Conservation (phyloP, 192 early-diverging fungal genomes). For the Lobosporangium transversale region DNA sequence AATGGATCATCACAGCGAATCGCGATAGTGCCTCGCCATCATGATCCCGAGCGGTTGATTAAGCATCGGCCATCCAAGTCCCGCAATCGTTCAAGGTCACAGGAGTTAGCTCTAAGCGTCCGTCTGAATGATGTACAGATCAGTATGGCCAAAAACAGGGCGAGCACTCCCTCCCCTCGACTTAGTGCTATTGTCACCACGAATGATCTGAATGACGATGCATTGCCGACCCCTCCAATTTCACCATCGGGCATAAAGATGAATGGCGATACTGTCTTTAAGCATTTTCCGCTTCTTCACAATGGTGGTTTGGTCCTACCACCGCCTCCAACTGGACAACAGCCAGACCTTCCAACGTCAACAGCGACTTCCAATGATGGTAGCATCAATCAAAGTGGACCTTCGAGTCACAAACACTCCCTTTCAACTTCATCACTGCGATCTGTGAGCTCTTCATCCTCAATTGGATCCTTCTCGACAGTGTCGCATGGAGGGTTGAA, state of each 20-base stretch:
- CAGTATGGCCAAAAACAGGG: no score
- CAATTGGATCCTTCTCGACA: constrained; percentile 1
- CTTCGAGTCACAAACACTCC: constrained; percentile 27
- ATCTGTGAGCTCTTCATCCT: constrained; percentile 20
- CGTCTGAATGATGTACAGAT: not conserved
- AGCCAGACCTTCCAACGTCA: constrained; percentile 14
- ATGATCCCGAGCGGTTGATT: constrained; percentile 36
- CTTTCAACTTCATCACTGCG: constrained; percentile 25
- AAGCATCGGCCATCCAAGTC: constrained; percentile 8
- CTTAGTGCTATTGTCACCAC: not conserved
- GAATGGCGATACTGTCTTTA: not conserved
- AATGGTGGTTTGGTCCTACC: constrained; percentile 10
- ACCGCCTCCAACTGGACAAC: constrained; percentile 16
- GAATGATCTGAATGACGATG: not conserved
- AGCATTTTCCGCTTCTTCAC: constrained; percentile 6
- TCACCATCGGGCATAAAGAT: not conserved
- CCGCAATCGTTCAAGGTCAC: constrained; percentile 32
- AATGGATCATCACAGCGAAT: constrained; percentile 37
- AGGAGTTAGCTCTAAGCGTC: constrained; percentile 16
- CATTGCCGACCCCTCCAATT: not conserved
- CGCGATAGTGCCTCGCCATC: constrained; percentile 40
- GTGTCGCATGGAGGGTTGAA: constrained; percentile 7
- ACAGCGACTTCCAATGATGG: constrained; percentile 5
- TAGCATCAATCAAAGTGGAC: constrained; percentile 8
- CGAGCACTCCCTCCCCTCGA: constrained; percentile 22